Evolutionary conservation across 192 early-diverging fungal genomes (phyloP).

Genomic region (Linderina pennispora): DNA sequence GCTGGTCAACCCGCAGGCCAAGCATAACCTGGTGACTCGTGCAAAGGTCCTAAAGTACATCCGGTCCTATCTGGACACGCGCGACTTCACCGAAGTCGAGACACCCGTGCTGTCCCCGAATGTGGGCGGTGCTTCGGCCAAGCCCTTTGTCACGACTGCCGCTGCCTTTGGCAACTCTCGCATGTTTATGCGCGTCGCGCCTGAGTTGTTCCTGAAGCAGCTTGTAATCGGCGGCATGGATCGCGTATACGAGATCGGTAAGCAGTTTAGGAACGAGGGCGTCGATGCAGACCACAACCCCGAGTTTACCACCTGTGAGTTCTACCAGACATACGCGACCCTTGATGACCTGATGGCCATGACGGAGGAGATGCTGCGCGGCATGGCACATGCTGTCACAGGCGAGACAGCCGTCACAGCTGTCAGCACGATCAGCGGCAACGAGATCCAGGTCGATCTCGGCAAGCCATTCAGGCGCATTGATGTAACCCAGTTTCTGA

Average conservation of each 20-base stretch:
- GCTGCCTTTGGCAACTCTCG: conserved; percentile 57
- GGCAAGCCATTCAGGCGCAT: conserved; percentile 51
- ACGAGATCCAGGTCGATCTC: conserved; percentile 44
- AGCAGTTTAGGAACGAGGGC: conserved; percentile 88
- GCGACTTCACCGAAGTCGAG: conserved; percentile 77
- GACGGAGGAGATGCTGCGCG: conserved; percentile 64
- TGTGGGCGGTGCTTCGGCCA: conserved; percentile 76
- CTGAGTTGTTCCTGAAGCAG: conserved; percentile 84
- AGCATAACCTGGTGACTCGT: conserved; percentile 51
- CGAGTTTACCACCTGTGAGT: conserved; percentile 88
- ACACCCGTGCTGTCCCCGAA: conserved; percentile 71
- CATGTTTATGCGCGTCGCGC: conserved; percentile 74
- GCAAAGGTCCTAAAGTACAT: conserved; percentile 57
- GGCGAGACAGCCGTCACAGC: conserved; percentile 9
- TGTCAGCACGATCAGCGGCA: conserved; percentile 2
- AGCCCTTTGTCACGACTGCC: conserved; percentile 66
- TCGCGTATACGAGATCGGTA: conserved; percentile 82
- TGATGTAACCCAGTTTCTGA: conserved; percentile 50
- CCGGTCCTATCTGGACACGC: conserved; percentile 54
- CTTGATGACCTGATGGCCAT: conserved; percentile 60
- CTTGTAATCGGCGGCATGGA: conserved; percentile 82
- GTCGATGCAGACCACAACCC: conserved; percentile 86
- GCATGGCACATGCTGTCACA: conserved; percentile 25
- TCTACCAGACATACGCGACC: conserved; percentile 75
- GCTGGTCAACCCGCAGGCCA: conserved; percentile 54